Percentiles rank a stretch among this genome's conserved stretches.
Evolutionary conservation across 2,329 filamentous ascomycete genomes (phyloP).

Genomic region (Aspergillus sergii): DNA sequence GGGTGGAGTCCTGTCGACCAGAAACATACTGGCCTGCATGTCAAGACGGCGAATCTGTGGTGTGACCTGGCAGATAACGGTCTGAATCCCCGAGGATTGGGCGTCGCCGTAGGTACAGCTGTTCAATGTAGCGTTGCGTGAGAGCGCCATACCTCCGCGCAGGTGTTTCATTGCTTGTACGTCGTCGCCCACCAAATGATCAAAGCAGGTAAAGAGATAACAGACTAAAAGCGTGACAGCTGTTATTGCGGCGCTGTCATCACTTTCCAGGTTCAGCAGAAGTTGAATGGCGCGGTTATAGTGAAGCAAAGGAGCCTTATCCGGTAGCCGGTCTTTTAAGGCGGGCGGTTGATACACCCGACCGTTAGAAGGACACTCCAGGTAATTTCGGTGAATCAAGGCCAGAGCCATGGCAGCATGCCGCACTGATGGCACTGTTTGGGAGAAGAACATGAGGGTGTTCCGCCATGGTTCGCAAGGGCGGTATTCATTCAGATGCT

Average conservation of each 20-base stretch:
- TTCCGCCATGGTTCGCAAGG: slow-evolving; percentile 36
- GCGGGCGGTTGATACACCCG: slow-evolving; percentile 4
- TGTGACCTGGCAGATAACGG: slow-evolving; percentile 33
- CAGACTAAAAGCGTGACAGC: slow-evolving; percentile 41
- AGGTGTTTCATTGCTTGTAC: slow-evolving; percentile 41
- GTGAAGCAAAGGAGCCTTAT: slow-evolving; percentile 21
- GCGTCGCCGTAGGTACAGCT: not conserved
- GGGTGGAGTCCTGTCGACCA: slow-evolving; percentile 33
- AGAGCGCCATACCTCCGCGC: slow-evolving; percentile 37
- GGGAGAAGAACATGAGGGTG: slow-evolving; percentile 40
- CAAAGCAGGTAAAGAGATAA: slow-evolving; percentile 46
- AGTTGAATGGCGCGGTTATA: slow-evolving; percentile 26
- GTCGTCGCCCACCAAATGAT: slow-evolving; percentile 39
- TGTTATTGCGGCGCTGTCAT: slow-evolving; percentile 27
- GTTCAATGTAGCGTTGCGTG: slow-evolving; percentile 13
- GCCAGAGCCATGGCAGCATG: slow-evolving; percentile 35
- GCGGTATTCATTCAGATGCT: slow-evolving; percentile 31
- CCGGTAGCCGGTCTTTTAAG: slow-evolving; percentile 11
- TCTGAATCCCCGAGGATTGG: slow-evolving; percentile 18
- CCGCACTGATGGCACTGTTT: slow-evolving; percentile 34
- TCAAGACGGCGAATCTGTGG: slow-evolving; percentile 41
- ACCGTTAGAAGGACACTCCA: slow-evolving; percentile 20
- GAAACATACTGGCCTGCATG: slow-evolving; percentile 38
- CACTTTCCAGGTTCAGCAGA: slow-evolving; percentile 24
- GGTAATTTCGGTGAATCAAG: slow-evolving; percentile 27